phyloP scores from a whole-genome alignment of 768 basidiomycete genomes.

The Trametes coccinea region DNA sequence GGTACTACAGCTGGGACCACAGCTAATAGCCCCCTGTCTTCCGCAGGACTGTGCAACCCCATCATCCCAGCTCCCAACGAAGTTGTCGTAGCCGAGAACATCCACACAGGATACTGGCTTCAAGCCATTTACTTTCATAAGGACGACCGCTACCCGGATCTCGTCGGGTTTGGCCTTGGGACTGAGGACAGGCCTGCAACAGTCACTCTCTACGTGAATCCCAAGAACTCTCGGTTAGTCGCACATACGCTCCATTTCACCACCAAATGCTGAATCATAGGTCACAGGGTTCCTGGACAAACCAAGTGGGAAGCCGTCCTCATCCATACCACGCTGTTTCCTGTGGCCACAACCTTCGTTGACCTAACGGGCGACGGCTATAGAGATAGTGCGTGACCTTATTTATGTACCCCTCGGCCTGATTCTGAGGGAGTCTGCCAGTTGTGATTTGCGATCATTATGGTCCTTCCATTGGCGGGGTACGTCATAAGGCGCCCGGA shows the following conservation, averaged over 20 bases:
- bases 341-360: not conserved
- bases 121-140: slow-evolving; percentile 21
- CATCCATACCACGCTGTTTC: not conserved
- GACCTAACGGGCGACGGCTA: not conserved
- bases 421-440: not conserved
- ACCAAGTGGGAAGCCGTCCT: not conserved
- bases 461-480: not conserved
- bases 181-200: not conserved
- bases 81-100: not conserved
- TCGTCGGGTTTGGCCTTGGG: slow-evolving; percentile 27
- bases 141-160: slow-evolving; percentile 13
- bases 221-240: not conserved
- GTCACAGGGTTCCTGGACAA: no score
- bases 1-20: not conserved
- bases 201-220: slow-evolving; percentile 18
- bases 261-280: not conserved
- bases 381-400: not conserved
- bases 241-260: not conserved
- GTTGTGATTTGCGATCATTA: not conserved
- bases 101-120: slow-evolving; percentile 26
- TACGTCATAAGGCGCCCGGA: not conserved
- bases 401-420: not conserved
- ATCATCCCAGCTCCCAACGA: not conserved
- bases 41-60: not conserved
- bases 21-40: not conserved